Evolutionary conservation across 2,329 filamentous ascomycete species (phyloP).

Genomic region (Colletotrichum abscissum): DNA sequence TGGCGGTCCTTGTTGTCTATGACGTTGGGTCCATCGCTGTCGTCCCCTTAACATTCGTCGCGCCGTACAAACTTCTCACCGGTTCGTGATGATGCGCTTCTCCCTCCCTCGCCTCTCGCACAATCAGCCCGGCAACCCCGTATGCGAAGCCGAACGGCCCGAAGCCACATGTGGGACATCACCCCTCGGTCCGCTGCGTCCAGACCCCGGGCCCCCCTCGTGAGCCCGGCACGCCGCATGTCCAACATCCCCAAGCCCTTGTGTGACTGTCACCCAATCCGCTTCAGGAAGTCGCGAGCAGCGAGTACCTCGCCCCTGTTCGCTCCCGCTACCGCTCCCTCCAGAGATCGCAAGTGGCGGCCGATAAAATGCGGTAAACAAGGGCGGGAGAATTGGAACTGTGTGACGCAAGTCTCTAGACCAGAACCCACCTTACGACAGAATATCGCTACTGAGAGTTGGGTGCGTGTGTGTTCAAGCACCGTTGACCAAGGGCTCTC

Average conservation of each 20-base stretch:
- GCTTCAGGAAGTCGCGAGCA: constrained; percentile 11
- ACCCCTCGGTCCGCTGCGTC: not conserved
- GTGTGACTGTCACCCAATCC: constrained; percentile 11
- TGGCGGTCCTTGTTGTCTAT: not conserved
- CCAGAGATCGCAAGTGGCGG: not conserved
- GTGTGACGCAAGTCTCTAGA: not conserved
- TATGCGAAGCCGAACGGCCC: not conserved
- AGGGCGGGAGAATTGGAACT: not conserved
- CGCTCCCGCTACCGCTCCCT: not conserved
- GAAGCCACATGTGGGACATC: constrained; percentile 5
- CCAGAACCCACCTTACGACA: not conserved
- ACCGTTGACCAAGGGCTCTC: constrained; percentile 40
- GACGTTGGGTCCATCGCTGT: not conserved
- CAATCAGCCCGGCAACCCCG: not conserved
- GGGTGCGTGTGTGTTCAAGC: constrained; percentile 2
- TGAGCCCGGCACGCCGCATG: constrained; percentile 17
- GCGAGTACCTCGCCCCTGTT: not conserved
- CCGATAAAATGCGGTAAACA: not conserved
- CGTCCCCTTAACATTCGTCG: not conserved
- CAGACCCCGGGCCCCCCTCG: not conserved
- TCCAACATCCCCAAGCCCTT: not conserved
- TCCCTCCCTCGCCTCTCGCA: no score
- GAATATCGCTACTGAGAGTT: not conserved
- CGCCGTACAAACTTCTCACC: not conserved
- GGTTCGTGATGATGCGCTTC: not conserved